Base-by-base conservation (phyloP, 208 protist genomes). In the Zelonia costaricensis region DNA sequence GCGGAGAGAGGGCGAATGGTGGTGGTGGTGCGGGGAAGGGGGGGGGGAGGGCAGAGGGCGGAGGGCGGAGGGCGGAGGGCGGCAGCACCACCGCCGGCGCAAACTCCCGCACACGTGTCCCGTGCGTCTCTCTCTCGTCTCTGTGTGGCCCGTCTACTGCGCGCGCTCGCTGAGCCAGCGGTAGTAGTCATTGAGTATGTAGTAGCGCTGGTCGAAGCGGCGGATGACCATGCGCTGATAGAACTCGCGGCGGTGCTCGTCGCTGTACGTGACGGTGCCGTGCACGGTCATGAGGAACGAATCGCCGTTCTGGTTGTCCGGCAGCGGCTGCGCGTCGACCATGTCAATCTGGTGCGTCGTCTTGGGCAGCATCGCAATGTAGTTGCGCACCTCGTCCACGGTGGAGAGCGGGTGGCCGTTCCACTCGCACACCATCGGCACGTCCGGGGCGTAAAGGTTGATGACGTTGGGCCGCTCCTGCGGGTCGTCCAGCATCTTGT, bases 121-220 rank as follows among this genome's bases (percentile, higher is more conserved):
- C n/a, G 8, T 13, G 23, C 20, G 12, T 28, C 31, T 16, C 12
- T 16, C 33, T 42, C 23, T 16, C n/a, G 10, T 10, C 16, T 23
- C 48, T 13, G 28, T 12, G 5, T 27, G 28, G 33, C 28, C 13
- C 30, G 3, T 47, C 33, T 59, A 73, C 66, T 73, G 66, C 28
- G 66, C 54, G 43, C 76, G 76, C 69, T 94, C 88, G 45, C 75
- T 76, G 16, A 93, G 64, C 90, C 90, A 96, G 60, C 90, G 86
- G 67, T 94, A 94, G 79, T 96, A 96, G 66, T 96, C 90, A 56
- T 96, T 91, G 18, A 96, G 23, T 27, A 96, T 93, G 78, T 93
- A 93, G 46, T 87, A 92, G 4, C 72, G 61, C 27, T 78, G 82
- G n/a, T 86, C 77, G 16, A 75, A 66, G 38, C 80, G 77, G n/a